Percentiles rank a stretch among this genome's conserved stretches.
Evolutionary conservation across 371 early-diverging fungal species (phyloP).

Genomic region (Conidiobolus incongruus): DNA sequence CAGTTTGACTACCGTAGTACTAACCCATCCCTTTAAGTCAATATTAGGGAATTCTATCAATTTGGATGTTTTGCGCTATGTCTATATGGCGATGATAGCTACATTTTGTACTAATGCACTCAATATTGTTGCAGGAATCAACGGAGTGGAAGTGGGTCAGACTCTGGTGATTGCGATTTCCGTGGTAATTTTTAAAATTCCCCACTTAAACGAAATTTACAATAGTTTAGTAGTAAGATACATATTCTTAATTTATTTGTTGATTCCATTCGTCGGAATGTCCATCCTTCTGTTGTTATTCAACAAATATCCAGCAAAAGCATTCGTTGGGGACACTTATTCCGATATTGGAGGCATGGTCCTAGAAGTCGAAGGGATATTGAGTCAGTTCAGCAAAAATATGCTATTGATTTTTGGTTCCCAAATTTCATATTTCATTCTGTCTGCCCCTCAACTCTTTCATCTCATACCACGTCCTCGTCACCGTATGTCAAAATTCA

Average conservation of each 20-base stretch:
- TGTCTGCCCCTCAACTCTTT: slow-evolving; percentile 87
- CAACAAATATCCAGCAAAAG: slow-evolving; percentile 80
- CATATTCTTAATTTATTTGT: slow-evolving; percentile 60
- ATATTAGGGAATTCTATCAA: slow-evolving; percentile 49
- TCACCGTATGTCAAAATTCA: slow-evolving; percentile 66
- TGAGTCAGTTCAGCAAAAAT: slow-evolving; percentile 85
- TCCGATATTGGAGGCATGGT: slow-evolving; percentile 98
- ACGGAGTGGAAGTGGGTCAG: slow-evolving; percentile 94
- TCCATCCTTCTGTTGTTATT: slow-evolving; percentile 48
- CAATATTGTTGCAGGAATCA: slow-evolving; percentile 96
- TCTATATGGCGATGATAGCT: slow-evolving; percentile 67
- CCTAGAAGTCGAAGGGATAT: slow-evolving; percentile 82
- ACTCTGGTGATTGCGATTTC: slow-evolving; percentile 72
- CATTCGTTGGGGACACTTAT: slow-evolving; percentile 96
- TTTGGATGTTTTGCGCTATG: slow-evolving; percentile 71
- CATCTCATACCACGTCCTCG: slow-evolving; percentile 91
- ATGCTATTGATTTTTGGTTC: slow-evolving; percentile 82
- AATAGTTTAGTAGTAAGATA: slow-evolving; percentile 41
- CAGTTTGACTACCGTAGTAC: slow-evolving; percentile 67
- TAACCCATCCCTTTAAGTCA: slow-evolving; percentile 59
- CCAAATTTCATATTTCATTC: slow-evolving; percentile 90
- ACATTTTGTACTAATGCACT: slow-evolving; percentile 94
- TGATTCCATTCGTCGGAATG: slow-evolving; percentile 80
- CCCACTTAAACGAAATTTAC: slow-evolving; percentile 18
- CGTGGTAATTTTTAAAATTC: slow-evolving; percentile 14